Evolutionary conservation across 2,329 filamentous ascomycete species (phyloP).

Genomic region (Aureobasidium sp.): DNA sequence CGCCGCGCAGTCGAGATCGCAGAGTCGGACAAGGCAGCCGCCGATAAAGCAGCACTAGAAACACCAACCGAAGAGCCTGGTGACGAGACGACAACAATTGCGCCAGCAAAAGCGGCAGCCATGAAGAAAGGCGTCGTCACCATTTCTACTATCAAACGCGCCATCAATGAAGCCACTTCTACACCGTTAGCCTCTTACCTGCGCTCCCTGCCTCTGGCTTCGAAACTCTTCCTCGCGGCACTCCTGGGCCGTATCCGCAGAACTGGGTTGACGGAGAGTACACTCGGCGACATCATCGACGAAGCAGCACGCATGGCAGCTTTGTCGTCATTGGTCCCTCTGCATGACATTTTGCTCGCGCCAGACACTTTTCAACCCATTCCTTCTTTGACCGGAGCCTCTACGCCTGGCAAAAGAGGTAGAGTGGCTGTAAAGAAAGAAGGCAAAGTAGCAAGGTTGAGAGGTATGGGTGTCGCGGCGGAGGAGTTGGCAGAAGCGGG

Average conservation of each 20-base stretch:
- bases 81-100: conserved; percentile 16
- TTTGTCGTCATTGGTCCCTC: conserved; percentile 51
- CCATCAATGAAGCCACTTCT: conserved; percentile 89
- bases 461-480: conserved; percentile 62
- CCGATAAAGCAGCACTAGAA: conserved; percentile 27
- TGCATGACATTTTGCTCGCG: conserved; percentile 52
- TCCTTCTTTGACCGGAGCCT: conserved; percentile 12
- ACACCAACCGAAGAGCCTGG: conserved; percentile 24
- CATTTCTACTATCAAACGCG: conserved; percentile 85
- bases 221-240: conserved; percentile 79
- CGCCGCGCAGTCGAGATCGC: conserved; percentile 90
- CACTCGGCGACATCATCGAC: conserved; percentile 80
- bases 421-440: conserved; percentile 26
- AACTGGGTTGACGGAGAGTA: conserved; percentile 78
- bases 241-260: conserved; percentile 70
- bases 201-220: conserved; percentile 68
- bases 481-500: conserved; percentile 81
- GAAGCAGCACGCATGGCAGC: conserved; percentile 66
- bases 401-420: conserved; percentile 26
- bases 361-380: conserved; percentile 30
- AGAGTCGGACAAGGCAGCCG: conserved; percentile 54
- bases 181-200: conserved; percentile 88
- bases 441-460: conserved; percentile 39
- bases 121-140: conserved; percentile 57
- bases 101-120: neutral